Conservation (phyloP, 2,329 filamentous ascomycete genomes). For the Rhexocercosporidium sp. region DNA sequence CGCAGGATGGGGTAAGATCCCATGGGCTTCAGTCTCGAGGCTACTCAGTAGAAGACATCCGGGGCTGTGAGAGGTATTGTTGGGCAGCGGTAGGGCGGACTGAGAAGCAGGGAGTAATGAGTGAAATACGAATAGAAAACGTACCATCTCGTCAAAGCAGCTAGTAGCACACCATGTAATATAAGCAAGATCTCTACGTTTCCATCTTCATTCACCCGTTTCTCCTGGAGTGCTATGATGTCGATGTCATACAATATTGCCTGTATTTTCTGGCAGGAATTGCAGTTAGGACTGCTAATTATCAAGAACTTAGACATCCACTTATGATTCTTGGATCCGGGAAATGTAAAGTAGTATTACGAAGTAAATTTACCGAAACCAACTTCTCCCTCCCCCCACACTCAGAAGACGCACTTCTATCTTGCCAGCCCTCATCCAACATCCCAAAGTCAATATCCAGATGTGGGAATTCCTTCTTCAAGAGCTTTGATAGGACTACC, state of each 20-base stretch:
- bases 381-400: background rate
- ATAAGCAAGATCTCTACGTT: slow-evolving; percentile 15
- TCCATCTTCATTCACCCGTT: background rate
- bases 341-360: too few species aligned
- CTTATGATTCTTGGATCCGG: too few species aligned
- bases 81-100: background rate
- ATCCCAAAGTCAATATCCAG: background rate
- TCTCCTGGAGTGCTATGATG: background rate
- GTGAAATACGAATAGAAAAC: background rate
- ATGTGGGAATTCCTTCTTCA: background rate
- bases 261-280: background rate
- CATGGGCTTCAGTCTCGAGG: too few species aligned
- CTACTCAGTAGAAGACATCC: too few species aligned
- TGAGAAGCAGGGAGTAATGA: background rate
- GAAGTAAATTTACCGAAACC: background rate
- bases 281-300: too few species aligned
- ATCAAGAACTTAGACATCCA: too few species aligned
- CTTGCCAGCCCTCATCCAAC: background rate
- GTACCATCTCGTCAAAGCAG: background rate
- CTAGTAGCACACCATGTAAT: slow-evolving; percentile 4
- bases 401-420: background rate
- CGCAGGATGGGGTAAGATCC: too few species aligned
- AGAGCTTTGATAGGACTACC: background rate
- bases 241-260: background rate
- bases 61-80: too few species aligned